Evolutionary conservation across 352 stramenopile genomes (phyloP), one percentile per base, ranked within the genome.

Genomic region (Pythium phragmiticola): DNA sequence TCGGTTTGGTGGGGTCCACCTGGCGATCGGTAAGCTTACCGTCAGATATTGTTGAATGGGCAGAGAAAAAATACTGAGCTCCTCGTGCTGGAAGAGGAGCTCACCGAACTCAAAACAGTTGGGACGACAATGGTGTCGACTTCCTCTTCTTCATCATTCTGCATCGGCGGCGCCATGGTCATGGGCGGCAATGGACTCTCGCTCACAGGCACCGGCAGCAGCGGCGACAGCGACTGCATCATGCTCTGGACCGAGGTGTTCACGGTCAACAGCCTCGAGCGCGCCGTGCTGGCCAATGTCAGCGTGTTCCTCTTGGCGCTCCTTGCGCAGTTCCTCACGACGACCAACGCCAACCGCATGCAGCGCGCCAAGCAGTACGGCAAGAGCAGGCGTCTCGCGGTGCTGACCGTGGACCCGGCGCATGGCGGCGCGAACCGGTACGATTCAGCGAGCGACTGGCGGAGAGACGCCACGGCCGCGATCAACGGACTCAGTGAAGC

Each of bases 111-210:
- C 7, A 13, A 4, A 33, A 34, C 11, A 57, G 33, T 19, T 19
- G 46, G 9, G 7, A 39, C 3, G 9, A 16, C 12, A 30, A 59
- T 57, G 46, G 19, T 28, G 4, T 4, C 8, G 51, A 66, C 60
- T 60, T 66, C 57, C 23, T 43, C 59, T 60, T 87, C 54, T 39
- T 33, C 57, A 33, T 66, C 62, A 48, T 89, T 90, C 63, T 91
- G 82, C 66, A 70, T 85, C 52, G 82, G 78, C 36, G 74, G 72
- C 16, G 82, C 80, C 58, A 83, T 86, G 53, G 70, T 66, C 46
- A 91, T 91, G 82, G 82, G 82, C 60, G 77, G 73, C 50, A 63
- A 69, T 28, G 82, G 82, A 4, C 72, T 92, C 57, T 74, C 80
- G 41, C 81, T 82, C 70, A 58, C 68, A 4, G 78, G 82, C 50